A percentile compares a stretch with the other conserved stretches of the same genome.
phyloP scores from a whole-genome alignment of 164 flowering plant species.

The Tetrastigma voinierianum region DNA sequence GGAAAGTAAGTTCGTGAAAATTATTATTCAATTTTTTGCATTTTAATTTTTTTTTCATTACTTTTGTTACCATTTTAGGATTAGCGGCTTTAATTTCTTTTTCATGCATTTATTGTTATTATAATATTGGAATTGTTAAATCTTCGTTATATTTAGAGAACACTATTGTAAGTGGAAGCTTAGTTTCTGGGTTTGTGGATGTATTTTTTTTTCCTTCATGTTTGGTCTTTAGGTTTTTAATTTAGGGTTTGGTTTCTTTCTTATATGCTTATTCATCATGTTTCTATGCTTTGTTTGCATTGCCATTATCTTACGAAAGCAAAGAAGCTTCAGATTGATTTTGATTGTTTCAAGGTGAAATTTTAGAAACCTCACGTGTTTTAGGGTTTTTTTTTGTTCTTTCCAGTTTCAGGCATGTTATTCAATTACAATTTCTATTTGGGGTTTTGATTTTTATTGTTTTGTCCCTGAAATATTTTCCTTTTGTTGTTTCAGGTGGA shows the following conservation, averaged over 20 bases:
- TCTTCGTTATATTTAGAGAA: background rate
- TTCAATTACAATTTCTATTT: background rate
- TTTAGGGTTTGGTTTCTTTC: conserved; percentile 17
- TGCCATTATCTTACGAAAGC: background rate
- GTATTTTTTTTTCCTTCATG: background rate
- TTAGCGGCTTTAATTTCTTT: conserved; percentile 10
- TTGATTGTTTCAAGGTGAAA: background rate
- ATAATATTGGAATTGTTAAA: background rate
- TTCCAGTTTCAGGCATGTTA: too few species aligned
- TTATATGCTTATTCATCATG: background rate
- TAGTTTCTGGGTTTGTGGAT: conserved; percentile 2
- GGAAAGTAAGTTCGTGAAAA: conserved; percentile 4
- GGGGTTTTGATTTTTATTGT: background rate
- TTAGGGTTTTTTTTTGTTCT: too few species aligned
- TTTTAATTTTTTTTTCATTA: conserved; percentile 10
- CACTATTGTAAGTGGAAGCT: background rate
- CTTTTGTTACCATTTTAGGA: conserved; percentile 7
- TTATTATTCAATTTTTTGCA: background rate
- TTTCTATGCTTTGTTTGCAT: background rate
- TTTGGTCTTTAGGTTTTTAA: background rate
- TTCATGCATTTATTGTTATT: conserved; percentile 16
- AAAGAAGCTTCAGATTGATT: background rate
- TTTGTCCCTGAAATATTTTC: background rate
- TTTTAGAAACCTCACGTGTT: background rate
- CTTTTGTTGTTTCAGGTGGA: conserved; percentile 1